Conservation (phyloP, 345 rosid genomes). For the Cardiospermum halicacabum region DNA sequence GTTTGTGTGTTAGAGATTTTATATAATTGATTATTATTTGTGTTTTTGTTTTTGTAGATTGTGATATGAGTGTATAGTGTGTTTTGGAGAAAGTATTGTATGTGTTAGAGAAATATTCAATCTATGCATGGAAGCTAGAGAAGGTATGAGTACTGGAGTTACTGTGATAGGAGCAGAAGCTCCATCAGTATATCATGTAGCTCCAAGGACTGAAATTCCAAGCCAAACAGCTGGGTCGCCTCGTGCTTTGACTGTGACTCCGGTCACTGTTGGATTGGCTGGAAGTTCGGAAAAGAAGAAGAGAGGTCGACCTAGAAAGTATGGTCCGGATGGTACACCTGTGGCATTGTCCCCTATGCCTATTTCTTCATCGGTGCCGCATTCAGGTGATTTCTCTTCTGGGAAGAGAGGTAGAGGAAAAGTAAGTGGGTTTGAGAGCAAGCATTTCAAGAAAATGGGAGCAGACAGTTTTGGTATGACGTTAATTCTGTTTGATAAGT, state of each 20-base stretch:
- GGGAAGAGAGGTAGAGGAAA: constrained; percentile 45
- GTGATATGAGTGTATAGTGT: constrained; percentile 16
- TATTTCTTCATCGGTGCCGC: constrained; percentile 43
- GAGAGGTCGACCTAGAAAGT: constrained; percentile 86
- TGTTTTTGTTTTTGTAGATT: constrained; percentile 20
- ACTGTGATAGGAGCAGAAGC: constrained; percentile 77
- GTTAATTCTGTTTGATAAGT: neutral
- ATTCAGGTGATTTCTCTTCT: constrained; percentile 35
- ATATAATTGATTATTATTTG: constrained; percentile 1
- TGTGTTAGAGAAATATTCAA: neutral
- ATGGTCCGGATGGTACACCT: constrained; percentile 57
- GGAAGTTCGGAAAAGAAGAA: constrained; percentile 59
- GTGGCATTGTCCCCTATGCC: constrained; percentile 53
- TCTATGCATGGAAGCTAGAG: constrained; percentile 55
- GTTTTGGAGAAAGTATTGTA: constrained; percentile 7
- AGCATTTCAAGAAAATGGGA: constrained; percentile 43
- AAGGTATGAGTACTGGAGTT: constrained; percentile 52
- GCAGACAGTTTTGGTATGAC: constrained; percentile 48
- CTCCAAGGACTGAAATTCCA: constrained; percentile 51
- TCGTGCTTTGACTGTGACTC: constrained; percentile 26
- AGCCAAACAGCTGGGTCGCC: constrained; percentile 40
- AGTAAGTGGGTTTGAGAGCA: constrained; percentile 40
- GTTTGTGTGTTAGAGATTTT: neutral
- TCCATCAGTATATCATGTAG: constrained; percentile 65
- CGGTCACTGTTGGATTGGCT: constrained; percentile 35